These are phyloP conservation scores for Ophiobolus disseminans DNA, from an alignment of 2,329 filamentous ascomycete genomes.

Conservation along the genomic window DNA sequence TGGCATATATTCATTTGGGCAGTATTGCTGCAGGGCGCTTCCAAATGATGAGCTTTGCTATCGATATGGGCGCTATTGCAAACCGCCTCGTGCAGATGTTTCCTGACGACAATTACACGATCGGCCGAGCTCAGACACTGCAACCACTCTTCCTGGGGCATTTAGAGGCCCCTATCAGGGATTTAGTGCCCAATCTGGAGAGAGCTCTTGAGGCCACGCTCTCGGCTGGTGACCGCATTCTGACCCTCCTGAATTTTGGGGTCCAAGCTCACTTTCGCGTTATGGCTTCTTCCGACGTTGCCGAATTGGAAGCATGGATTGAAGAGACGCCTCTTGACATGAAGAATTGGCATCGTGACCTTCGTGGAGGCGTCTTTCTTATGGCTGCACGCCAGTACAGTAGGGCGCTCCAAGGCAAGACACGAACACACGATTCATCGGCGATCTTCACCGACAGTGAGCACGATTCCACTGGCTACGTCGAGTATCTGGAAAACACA, in stretches of 20 bases:
- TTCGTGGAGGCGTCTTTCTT: slow-evolving; percentile 73
- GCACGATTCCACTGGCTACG: slow-evolving; percentile 65
- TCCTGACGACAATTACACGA: slow-evolving; percentile 62
- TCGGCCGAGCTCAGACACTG: slow-evolving; percentile 72
- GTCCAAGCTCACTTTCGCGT: slow-evolving; percentile 71
- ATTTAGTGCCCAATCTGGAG: slow-evolving; percentile 67
- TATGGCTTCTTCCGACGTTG: slow-evolving; percentile 72
- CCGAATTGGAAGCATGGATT: slow-evolving; percentile 74
- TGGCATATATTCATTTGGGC: slow-evolving; percentile 71
- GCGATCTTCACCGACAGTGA: slow-evolving; percentile 72
- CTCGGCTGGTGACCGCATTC: slow-evolving; percentile 72
- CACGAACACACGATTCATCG: slow-evolving; percentile 57
- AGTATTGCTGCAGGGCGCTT: slow-evolving; percentile 73
- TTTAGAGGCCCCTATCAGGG: slow-evolving; percentile 66
- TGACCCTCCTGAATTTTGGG: slow-evolving; percentile 75
- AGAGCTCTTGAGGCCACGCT: slow-evolving; percentile 70
- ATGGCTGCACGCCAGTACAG: slow-evolving; percentile 70
- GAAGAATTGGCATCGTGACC: slow-evolving; percentile 73
- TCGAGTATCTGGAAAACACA: slow-evolving; percentile 59
- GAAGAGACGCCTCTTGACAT: slow-evolving; percentile 77
- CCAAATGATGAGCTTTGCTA: slow-evolving; percentile 71
- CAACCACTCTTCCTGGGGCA: slow-evolving; percentile 75
- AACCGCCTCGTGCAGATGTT: slow-evolving; percentile 70
- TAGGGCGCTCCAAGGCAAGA: slow-evolving; percentile 78
- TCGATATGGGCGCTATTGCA: slow-evolving; percentile 68